Base-by-base conservation (phyloP, 345 rosid species). In the Carallia pectinifolia region DNA sequence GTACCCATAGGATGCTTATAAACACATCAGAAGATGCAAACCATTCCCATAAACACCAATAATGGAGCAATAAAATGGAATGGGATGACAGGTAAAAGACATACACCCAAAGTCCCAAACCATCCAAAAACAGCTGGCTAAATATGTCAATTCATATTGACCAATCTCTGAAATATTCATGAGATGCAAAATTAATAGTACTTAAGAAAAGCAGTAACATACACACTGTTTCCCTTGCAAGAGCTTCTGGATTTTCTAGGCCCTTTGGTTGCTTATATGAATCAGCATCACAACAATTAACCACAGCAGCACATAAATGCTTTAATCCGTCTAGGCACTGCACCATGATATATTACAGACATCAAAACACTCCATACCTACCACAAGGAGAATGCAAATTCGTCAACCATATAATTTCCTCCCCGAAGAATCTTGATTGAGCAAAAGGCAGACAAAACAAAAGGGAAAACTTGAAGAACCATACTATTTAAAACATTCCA, bases 281-380 rank as follows among this genome's bases (percentile, higher is more conserved):
- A 34, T 72, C 77, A 39, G 64, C 50, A 54, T 74, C 72, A 68
- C 72, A 74, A 62, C 72, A 74, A 36, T 56, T 74, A 5, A 9
- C 64, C 31, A 74, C 36, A 55, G 52, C 59, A 62, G 78, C 69
- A 63, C 64, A 64, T 1, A 71, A 63, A 30, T 71, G 58, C 63
- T 71, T 74, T 37, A 74, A 8, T 55, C 78, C 44, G 64, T 68
- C 78, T 68, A 74, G 59, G 64, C 63, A 74, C 59, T 68, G 73
- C 33, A 62, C 72, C 78, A 74, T 74, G 72, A 62, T 74, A 62
- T 40, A 62, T 56, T 69, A 62, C 58, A 64, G 58, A 47, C 19
- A 12, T 61, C 64, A 74, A 62, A 61, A 62, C 50, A 67, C 67
- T 74, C 77, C 77, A 74, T 68, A 63, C 73, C 78, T 74, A 62